phyloP scores from a whole-genome alignment of 768 basidiomycete genomes.

The Xerocomellus amylosporus region DNA sequence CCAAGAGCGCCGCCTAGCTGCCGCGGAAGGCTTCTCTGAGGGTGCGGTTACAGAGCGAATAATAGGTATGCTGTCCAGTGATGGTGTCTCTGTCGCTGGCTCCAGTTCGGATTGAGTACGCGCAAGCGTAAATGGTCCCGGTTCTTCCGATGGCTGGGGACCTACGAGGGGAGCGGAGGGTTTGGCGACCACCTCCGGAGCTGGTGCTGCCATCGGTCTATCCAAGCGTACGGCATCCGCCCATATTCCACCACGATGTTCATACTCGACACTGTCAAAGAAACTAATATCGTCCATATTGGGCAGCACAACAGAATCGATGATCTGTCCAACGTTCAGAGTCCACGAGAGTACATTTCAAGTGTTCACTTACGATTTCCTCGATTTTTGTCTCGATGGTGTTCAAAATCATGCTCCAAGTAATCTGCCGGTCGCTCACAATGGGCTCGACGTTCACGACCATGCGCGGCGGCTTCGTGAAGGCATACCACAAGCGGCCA shows the following conservation, averaged over 20 bases:
- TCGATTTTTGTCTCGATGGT: conserved; percentile 87
- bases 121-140: conserved; percentile 9
- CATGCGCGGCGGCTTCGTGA: conserved; percentile 86
- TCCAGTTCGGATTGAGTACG: conserved; percentile 35
- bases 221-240: conserved; percentile 62
- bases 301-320: conserved; percentile 91
- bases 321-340: conserved; percentile 72
- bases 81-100: conserved; percentile 18
- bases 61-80: conserved; percentile 22
- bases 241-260: conserved; percentile 87
- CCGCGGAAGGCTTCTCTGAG: conserved; percentile 23
- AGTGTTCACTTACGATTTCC: conserved; percentile 64
- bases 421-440: conserved; percentile 91
- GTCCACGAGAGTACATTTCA: conserved; percentile 46
- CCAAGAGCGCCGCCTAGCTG: conserved; percentile 52
- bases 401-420: conserved; percentile 87
- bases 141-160: conserved; percentile 36
- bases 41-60: conserved; percentile 25
- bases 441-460: conserved; percentile 89
- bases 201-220: conserved; percentile 13
- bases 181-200: conserved; percentile 7
- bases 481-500: conserved; percentile 91
- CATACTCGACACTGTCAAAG: conserved; percentile 70
- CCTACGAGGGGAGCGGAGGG: conserved; percentile 22
- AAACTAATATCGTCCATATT: conserved; percentile 99